Evolutionary conservation across 2,329 filamentous ascomycete genomes (phyloP), one percentile per base, ranked within the genome.

Genomic region (Cordyceps cicadae): DNA sequence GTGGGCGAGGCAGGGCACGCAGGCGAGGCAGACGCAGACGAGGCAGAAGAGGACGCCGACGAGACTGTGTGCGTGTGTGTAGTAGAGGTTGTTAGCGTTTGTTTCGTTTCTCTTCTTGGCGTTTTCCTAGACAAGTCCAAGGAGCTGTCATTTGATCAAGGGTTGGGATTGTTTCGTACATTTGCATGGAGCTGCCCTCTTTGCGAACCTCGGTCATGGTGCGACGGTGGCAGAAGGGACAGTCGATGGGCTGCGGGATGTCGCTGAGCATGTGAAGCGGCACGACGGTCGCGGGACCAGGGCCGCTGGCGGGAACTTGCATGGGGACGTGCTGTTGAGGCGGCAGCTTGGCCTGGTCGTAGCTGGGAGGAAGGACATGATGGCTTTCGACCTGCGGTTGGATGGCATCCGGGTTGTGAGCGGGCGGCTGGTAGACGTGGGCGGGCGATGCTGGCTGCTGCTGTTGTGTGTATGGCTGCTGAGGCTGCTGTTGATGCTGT

Each of bases 1-100:
- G 39, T 66, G 63, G 3, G 68, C 69, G 15, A 70, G 56, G 61
- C 70, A 72, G 7, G 71, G 70, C 15, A 74, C 57, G 58, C 69
- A 71, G 11, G 70, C 62, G 6, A 71, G 64, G 55, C 68, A 72
- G 60, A 72, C 61, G 63, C 70, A 72, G 54, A 72, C 45, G 19
- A 72, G 61, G 55, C 70, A 72, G 64, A 70, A 68, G 21, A 71
- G 43, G 39, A 65, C 64, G 24, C 70, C 69, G 17, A 66, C 64
- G 34, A 72, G 24, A 9, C 70, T 72, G 43, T 11, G 12, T 29
- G 43, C 9, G 12, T 29, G 5, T 29, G 5, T 29, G 29, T 29
- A 29, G 5, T 5, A 29, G 29, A 1, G 29, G 29, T 29, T 29
- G 29, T 29, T 29, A 29, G 29, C 7, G 5, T 8, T 29, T 29